Base-by-base conservation (phyloP, 345 rosid species). In the Camelina neglecta region DNA sequence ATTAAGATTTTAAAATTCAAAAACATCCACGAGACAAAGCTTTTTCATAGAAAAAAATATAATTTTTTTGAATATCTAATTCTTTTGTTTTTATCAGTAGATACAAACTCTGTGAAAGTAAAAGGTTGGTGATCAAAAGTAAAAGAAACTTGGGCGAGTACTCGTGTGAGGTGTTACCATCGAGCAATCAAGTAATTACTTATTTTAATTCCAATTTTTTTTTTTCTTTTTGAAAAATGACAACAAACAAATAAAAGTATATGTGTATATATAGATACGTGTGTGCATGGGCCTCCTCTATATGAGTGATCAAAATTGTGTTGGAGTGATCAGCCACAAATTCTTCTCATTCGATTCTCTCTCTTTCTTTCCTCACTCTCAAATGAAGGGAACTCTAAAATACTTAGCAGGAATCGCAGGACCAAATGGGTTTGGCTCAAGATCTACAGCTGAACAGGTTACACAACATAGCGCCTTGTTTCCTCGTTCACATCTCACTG, bases 341-440 rank as follows among this genome's bases (percentile, higher is more conserved):
- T 29, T 23, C 6, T 56, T 45, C 56, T 31, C 18, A 41, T 33
- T 44, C 18, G 26, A 57, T 69, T 48, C 35, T 57, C 56, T 49
- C 66, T 82, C 67, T 72, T 73, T 75, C 45, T 66, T 20, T 73
- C 38, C 7, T 35, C 38, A 35, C 8, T 71, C 41, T 57, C 64
- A 61, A 16, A 94, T 94, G 98, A 94, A 92, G 83, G 93, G 82
- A 75, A 83, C 95, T 29, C 65, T 90, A 15, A 86, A 75, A 69
- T 94, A 94, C 83, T 81, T 94, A 18, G 95, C 97, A 48, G 97
- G 97, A 60, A 85, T 89, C 75, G 93, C 95, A 38, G 98, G 97
- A n/a, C 91, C 98, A 12, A 94, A 95, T 69, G 98, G 97, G 44
- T 92, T 81, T 85, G 97, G 98, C 82, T 94, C 98, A 11, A 90